Evolutionary conservation across 768 basidiomycete species (phyloP), one percentile per base, ranked within the genome.

Genomic region (Tricholomella constricta): DNA sequence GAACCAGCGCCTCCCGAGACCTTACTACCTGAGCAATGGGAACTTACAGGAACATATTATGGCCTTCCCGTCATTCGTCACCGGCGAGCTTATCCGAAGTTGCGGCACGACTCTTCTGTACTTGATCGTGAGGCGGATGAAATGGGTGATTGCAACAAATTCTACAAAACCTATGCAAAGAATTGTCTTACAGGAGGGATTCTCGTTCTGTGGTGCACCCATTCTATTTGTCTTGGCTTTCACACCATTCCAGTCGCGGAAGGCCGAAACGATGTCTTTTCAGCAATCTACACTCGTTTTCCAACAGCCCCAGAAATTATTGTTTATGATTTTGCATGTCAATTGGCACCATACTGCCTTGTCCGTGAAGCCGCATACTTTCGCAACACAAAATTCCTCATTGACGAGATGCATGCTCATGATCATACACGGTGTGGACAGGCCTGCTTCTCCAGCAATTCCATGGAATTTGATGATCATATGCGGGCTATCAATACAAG

Each of bases 241-340:
- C 67, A 72, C 26, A 66, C 64, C 52, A 76, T 74, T 22, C 73
- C 71, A 0, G 40, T 55, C 10, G 66, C 61, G 1, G 73, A 75
- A 55, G 72, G 73, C 3, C 38, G 68, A 1, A 73, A 76, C 50
- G 69, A 75, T 58, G 70, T 74, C 0, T 76, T 76, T 50, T 72
- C 68, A 3, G 72, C 75, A 1, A 57, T 75, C 2, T 57, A 71
- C 14, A 75, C 72, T 1, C 57, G 58, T 1, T 74, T 67, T 67
- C 37, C 55, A 12, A 62, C 26, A 17, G 63, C 53, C 17, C 61
- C 58, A 14, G 53, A 58, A 25, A 19, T 34, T 8, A 51, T 62
- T 15, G 35, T 29, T 11, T 29, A 29, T 29, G 29, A 29, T 11
- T 29, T 29, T 29, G 29, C 29, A 6, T 29, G 29, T 62, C 55